These are phyloP conservation scores for Arthromyces matolae DNA, from an alignment of 768 basidiomycete genomes.

Conservation along the genomic window DNA sequence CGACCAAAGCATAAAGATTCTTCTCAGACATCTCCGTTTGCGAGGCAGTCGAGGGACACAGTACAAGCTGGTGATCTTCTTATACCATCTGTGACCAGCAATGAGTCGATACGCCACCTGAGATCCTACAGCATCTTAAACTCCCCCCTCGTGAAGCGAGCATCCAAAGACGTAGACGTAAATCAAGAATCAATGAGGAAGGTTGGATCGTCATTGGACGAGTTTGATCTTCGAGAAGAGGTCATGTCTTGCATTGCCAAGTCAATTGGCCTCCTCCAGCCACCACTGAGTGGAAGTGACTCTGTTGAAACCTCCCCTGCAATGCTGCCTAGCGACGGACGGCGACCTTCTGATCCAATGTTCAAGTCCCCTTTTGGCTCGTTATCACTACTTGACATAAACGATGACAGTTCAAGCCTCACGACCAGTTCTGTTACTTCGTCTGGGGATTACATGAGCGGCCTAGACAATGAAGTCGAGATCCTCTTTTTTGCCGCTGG, in stretches of 20 bases:
- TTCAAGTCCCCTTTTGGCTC: slow-evolving; percentile 72
- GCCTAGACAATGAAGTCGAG: slow-evolving; percentile 94
- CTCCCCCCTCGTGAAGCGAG: slow-evolving; percentile 40
- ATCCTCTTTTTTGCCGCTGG: slow-evolving; percentile 91
- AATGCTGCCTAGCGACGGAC: slow-evolving; percentile 41
- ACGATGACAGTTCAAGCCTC: slow-evolving; percentile 66
- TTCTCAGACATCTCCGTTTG: slow-evolving; percentile 18
- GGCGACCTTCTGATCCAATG: slow-evolving; percentile 34
- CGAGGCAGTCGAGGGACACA: slow-evolving; percentile 43
- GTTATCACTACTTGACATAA: slow-evolving; percentile 65
- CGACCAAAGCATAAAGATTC: slow-evolving; percentile 8
- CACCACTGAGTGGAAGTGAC: slow-evolving; percentile 66
- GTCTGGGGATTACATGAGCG: slow-evolving; percentile 63
- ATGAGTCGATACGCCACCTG: slow-evolving; percentile 42
- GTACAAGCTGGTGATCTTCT: slow-evolving; percentile 79
- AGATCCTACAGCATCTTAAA: slow-evolving; percentile 50
- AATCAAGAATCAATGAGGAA: slow-evolving; percentile 15
- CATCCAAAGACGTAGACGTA: too few species aligned
- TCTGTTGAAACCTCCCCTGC: slow-evolving; percentile 67
- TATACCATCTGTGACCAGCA: slow-evolving; percentile 48
- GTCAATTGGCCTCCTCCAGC: slow-evolving; percentile 91
- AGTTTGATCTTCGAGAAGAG: slow-evolving; percentile 93
- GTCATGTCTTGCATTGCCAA: slow-evolving; percentile 98
- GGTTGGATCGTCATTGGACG: slow-evolving; percentile 45
- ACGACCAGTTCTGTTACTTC: slow-evolving; percentile 56